A percentile compares a stretch with the other conserved stretches of the same genome.
Evolutionary conservation across 2,329 filamentous ascomycete species (phyloP).

Genomic region (Colletotrichum australisinense): DNA sequence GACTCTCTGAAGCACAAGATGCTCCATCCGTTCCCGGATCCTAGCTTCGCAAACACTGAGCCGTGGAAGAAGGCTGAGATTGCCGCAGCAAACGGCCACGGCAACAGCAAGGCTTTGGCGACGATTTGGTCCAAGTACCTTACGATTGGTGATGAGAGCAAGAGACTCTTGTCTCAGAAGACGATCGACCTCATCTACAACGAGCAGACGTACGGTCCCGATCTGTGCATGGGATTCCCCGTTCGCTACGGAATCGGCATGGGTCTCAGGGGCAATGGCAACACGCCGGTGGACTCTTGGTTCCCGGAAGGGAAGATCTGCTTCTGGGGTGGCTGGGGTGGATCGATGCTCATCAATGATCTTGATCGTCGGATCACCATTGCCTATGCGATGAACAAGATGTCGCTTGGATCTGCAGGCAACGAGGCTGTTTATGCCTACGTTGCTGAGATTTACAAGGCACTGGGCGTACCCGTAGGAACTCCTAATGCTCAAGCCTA

Average conservation of each 20-base stretch:
- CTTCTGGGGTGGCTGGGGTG: constrained; percentile 60
- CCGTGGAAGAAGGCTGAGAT: constrained; percentile 53
- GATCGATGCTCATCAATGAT: constrained; percentile 56
- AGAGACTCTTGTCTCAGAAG: constrained; percentile 49
- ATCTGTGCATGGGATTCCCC: constrained; percentile 49
- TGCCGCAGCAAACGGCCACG: constrained; percentile 56
- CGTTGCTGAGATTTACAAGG: constrained; percentile 25
- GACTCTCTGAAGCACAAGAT: constrained; percentile 43
- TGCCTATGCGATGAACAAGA: constrained; percentile 58
- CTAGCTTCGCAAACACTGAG: constrained; percentile 37
- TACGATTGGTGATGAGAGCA: constrained; percentile 37
- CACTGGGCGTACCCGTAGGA: constrained; percentile 6
- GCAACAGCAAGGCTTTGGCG: constrained; percentile 55
- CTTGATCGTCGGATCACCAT: constrained; percentile 53
- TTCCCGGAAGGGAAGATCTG: constrained; percentile 46
- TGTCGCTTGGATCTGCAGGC: constrained; percentile 39
- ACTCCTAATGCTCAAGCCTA: too few species aligned
- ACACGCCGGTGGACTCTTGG: constrained; percentile 40
- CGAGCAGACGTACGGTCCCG: constrained; percentile 53
- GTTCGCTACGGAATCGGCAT: constrained; percentile 56
- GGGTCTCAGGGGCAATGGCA: constrained; percentile 45
- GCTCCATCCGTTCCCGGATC: constrained; percentile 40
- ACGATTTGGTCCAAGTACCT: constrained; percentile 50
- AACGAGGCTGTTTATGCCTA: constrained; percentile 9
- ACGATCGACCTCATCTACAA: constrained; percentile 58